Evolutionary conservation across 345 rosid species (phyloP).

Genomic region (Kernera saxatilis): DNA sequence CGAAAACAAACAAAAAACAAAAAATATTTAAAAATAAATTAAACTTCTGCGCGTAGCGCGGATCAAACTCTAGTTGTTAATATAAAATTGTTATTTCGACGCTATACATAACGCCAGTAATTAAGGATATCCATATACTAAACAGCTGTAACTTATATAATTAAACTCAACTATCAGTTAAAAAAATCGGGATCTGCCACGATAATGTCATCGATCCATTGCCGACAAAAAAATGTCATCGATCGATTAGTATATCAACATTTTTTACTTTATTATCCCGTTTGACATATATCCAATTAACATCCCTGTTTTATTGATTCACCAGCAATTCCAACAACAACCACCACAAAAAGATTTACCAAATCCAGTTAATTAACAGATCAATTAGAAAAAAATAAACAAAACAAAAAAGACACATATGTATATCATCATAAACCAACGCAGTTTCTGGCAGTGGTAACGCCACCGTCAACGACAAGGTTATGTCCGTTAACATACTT

Average conservation of each 20-base stretch:
- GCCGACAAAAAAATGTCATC: too few relatives aligned
- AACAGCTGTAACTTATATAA: neutral
- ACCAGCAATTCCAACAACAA: conserved; percentile 11
- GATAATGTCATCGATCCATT: neutral
- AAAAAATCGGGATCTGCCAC: neutral
- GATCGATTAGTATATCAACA: neutral
- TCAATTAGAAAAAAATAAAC: neutral
- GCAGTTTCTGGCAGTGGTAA: conserved; percentile 69
- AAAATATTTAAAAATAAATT: too few relatives aligned
- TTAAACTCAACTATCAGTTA: neutral
- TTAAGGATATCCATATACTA: neutral
- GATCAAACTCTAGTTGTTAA: too few relatives aligned
- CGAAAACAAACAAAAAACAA: too few relatives aligned
- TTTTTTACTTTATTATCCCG: neutral
- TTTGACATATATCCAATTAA: conserved; percentile 2
- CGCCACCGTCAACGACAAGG: conserved; percentile 84
- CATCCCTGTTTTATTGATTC: conserved; percentile 8
- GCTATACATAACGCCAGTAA: neutral
- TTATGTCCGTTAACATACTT: conserved; percentile 81
- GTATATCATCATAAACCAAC: conserved; percentile 50
- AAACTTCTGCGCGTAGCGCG: too few relatives aligned
- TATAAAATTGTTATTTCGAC: neutral
- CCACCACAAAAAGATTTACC: conserved; percentile 9
- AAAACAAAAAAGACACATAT: neutral
- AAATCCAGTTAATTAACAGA: conserved; percentile 10